A percentile compares a stretch with the other conserved stretches of the same genome.
Evolutionary conservation across 2,329 filamentous ascomycete species (phyloP).

Genomic region (Botrytis aclada): DNA sequence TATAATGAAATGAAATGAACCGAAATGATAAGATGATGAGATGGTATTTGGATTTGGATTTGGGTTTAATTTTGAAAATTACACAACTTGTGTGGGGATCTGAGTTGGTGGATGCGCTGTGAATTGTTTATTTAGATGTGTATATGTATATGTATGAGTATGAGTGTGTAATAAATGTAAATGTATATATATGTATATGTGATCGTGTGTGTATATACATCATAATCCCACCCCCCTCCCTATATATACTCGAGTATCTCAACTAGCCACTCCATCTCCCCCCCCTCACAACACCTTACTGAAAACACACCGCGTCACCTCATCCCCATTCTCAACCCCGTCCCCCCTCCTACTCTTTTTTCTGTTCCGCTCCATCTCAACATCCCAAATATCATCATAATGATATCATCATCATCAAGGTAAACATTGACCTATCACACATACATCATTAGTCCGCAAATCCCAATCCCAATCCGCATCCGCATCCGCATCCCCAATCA

Average conservation of each 20-base stretch:
- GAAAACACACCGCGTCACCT: neutral
- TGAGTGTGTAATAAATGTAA: no score
- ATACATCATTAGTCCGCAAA: neutral
- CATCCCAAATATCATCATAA: neutral
- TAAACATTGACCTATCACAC: neutral
- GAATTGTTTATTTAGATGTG: no score
- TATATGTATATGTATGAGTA: no score
- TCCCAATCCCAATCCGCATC: no score
- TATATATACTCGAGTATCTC: no score
- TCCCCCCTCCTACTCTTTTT: no score
- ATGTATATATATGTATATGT: neutral
- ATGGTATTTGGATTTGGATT: no score
- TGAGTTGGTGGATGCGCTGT: neutral
- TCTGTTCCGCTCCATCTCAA: neutral
- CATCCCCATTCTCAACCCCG: neutral
- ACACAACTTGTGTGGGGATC: neutral
- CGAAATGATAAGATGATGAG: no score
- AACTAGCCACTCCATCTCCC: neutral
- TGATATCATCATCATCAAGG: neutral
- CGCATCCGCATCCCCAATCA: no score
- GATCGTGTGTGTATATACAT: neutral
- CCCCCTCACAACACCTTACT: neutral
- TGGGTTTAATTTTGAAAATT: no score
- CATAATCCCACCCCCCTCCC: neutral
- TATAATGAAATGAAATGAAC: no score